Evolutionary conservation across 768 basidiomycete species (phyloP).

Genomic region (Lenzites betulinus): DNA sequence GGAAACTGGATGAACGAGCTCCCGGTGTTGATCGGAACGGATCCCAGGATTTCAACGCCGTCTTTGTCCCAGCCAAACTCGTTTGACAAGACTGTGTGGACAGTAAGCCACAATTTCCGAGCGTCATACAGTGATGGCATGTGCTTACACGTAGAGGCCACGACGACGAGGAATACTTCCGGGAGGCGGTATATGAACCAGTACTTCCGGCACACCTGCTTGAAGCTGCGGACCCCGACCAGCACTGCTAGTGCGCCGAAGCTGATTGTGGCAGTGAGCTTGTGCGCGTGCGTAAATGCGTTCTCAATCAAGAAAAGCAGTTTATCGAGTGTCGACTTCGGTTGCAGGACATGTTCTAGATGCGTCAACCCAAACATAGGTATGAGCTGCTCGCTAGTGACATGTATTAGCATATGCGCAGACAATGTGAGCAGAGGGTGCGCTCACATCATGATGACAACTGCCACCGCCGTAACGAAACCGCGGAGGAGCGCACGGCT

Average conservation of each 20-base stretch:
- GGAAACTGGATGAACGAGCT: constrained; percentile 75
- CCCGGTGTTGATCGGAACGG: constrained; percentile 65
- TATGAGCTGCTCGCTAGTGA: constrained; percentile 74
- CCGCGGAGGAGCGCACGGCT: constrained; percentile 87
- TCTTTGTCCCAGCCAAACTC: constrained; percentile 71
- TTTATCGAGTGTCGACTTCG: constrained; percentile 76
- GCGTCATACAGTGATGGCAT: background rate
- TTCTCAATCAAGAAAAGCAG: constrained; percentile 70
- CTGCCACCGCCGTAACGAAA: constrained; percentile 82
- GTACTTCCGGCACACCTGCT: constrained; percentile 56
- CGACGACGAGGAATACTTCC: constrained; percentile 88
- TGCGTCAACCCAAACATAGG: constrained; percentile 84
- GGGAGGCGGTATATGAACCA: constrained; percentile 82
- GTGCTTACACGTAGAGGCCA: constrained; percentile 70
- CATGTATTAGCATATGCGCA: background rate
- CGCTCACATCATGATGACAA: constrained; percentile 81
- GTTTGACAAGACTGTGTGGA: constrained; percentile 60
- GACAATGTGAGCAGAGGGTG: background rate
- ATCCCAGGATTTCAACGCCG: constrained; percentile 84
- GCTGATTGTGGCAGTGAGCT: constrained; percentile 71
- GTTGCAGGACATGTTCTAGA: constrained; percentile 55
- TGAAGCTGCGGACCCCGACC: constrained; percentile 59
- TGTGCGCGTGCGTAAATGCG: constrained; percentile 56
- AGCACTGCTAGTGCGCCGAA: constrained; percentile 69
- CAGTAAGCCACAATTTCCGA: background rate